phyloP scores from a whole-genome alignment of 2,329 filamentous ascomycete species.

The Gyromitra esculenta region DNA sequence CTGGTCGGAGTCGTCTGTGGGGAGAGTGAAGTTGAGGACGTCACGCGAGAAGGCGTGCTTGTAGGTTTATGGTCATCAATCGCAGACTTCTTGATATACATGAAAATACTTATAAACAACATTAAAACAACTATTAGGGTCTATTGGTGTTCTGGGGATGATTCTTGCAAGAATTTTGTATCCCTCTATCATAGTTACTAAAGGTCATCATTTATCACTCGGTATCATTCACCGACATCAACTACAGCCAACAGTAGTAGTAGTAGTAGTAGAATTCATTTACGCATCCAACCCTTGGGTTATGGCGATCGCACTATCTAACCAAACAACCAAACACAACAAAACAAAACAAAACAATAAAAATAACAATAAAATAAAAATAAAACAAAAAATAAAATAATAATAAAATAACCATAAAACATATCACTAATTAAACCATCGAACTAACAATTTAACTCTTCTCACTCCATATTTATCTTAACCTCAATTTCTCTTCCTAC shows the following conservation, averaged over 20 bases:
- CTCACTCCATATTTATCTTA: too few relatives aligned
- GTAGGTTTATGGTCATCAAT: not conserved
- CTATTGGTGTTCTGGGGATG: not conserved
- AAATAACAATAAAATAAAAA: too few relatives aligned
- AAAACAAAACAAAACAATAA: too few relatives aligned
- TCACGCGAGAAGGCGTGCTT: constrained; percentile 2
- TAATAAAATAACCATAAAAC: too few relatives aligned
- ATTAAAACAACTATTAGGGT: not conserved
- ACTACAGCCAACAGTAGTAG: not conserved
- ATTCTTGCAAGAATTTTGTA: not conserved
- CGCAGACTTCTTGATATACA: constrained; percentile 19
- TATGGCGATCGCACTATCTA: too few relatives aligned
- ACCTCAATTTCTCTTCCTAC: too few relatives aligned
- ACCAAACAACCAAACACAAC: too few relatives aligned
- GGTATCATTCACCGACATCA: not conserved
- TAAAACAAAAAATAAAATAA: too few relatives aligned
- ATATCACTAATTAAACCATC: too few relatives aligned
- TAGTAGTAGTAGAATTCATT: too few relatives aligned
- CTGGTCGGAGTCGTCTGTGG: constrained; percentile 13
- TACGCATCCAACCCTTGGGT: too few relatives aligned
- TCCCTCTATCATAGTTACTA: not conserved
- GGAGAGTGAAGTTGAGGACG: constrained; percentile 3
- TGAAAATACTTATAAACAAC: not conserved
- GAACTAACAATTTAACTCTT: too few relatives aligned
- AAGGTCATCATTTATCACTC: constrained; percentile 35